Percentiles rank a stretch among this genome's conserved stretches.
phyloP scores from a whole-genome alignment of 225 moss, liverwort and hornwort species.

The Sphagnum contortum region DNA sequence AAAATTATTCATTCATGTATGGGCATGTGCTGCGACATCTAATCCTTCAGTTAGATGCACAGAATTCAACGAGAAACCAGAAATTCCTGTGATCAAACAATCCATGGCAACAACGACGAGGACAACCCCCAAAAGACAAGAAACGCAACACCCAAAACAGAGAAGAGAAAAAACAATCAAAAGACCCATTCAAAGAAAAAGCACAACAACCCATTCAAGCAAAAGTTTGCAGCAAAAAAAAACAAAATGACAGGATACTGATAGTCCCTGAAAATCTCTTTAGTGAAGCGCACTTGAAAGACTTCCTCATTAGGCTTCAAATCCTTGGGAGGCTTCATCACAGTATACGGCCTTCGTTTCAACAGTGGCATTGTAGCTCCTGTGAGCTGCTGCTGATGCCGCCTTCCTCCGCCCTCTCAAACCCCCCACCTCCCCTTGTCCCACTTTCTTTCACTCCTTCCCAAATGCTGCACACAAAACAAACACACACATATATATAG shows the following conservation, averaged over 20 bases:
- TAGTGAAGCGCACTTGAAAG: slow-evolving; percentile 94
- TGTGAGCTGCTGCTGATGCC: neutral
- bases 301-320: slow-evolving; percentile 72
- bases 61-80: too few relatives aligned
- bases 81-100: too few relatives aligned
- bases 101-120: neutral
- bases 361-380: slow-evolving; percentile 73
- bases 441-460: too few relatives aligned
- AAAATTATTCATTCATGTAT: too few relatives aligned
- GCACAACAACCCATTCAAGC: neutral
- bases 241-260: slow-evolving; percentile 64
- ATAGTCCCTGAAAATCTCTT: slow-evolving; percentile 91
- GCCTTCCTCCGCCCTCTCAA: too few relatives aligned
- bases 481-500: too few relatives aligned
- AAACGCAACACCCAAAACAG: neutral
- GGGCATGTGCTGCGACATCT: too few relatives aligned
- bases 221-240: neutral
- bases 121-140: slow-evolving; percentile 1
- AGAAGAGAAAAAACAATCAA: neutral
- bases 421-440: too few relatives aligned
- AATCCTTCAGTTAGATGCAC: too few relatives aligned
- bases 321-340: slow-evolving; percentile 73
- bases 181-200: slow-evolving; percentile 1
- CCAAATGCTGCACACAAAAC: too few relatives aligned
- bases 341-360: slow-evolving; percentile 81